Base-by-base conservation (phyloP, 139 green algal genomes). In the Dunaliella primolecta region DNA sequence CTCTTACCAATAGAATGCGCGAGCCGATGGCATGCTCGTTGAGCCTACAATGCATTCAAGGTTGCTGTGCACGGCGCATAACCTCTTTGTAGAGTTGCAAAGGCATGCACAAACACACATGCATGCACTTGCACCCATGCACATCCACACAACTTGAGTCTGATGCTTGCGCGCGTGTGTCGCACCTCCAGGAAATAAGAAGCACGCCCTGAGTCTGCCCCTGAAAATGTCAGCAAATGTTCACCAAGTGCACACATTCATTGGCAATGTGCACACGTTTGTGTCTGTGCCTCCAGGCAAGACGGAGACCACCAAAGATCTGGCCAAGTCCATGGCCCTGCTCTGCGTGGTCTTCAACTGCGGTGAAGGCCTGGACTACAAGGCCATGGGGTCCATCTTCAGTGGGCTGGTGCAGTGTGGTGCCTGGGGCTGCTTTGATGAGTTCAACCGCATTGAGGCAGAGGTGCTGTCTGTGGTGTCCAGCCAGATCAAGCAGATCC, bases 281-380 rank as follows among this genome's bases (percentile, higher is more conserved):
- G 46, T 64, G 46, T 64, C 7, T 64, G 46, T 64, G 46, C 15
- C 29, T 77, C 23, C 89, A 83, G 93, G 93, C 83, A 96, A 96
- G 86, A 96, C 93, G 3, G 93, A 96, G 87, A 96, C 93, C 15
- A 92, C 87, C 72, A 96, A 96, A 89, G 93, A 96, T 81, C 85
- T 96, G 76, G 93, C 93, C 78, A 97, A 97, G 90, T 89, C 80
- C 74, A 92, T 97, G 88, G 94, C 93, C 27, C 86, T 96, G 88
- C 92, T 96, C 31, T 96, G 93, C 88, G 94, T 97, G 31, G 94
- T 97, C 74, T 97, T 97, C 91, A 97, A 97, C 88, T 97, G 94
- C 85, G 93, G 93, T 35, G 94, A 97, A 84, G 93, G 93, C 34
- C 88, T 97, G 82, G 94, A 97, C 86, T 96, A 96, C 92, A 96